These are phyloP conservation scores for Lachancea dasiensis DNA, from an alignment of 805 yeast species.

Conservation along the genomic window DNA sequence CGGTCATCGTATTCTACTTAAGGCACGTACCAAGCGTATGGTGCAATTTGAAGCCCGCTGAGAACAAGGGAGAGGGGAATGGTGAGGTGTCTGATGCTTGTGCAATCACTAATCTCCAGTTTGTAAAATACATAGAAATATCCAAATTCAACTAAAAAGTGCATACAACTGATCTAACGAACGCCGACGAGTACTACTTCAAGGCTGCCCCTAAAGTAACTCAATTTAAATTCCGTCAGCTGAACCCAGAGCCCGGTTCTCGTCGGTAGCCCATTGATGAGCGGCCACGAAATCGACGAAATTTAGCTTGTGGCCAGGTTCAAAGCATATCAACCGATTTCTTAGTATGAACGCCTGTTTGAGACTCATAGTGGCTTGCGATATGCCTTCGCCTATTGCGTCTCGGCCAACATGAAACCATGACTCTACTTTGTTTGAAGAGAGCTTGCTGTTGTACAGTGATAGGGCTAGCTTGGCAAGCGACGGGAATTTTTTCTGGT, in stretches of 20 bases:
- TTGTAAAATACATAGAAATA: slow-evolving; percentile 3
- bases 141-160: neutral
- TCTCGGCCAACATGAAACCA: slow-evolving; percentile 12
- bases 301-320: slow-evolving; percentile 9
- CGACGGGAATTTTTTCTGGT: slow-evolving; percentile 12
- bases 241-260: slow-evolving; percentile 2
- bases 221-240: neutral
- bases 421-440: slow-evolving; percentile 11
- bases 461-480: slow-evolving; percentile 12
- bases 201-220: no score
- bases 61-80: slow-evolving; percentile 8
- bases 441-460: slow-evolving; percentile 11
- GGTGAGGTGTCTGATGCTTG: no score
- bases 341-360: slow-evolving; percentile 13
- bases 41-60: slow-evolving; percentile 80
- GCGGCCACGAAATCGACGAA: slow-evolving; percentile 10
- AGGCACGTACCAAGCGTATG: slow-evolving; percentile 97
- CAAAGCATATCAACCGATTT: slow-evolving; percentile 14
- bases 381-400: slow-evolving; percentile 9
- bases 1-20: slow-evolving; percentile 95
- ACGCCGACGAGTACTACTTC: no score
- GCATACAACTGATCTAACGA: neutral
- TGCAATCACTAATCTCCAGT: no score
- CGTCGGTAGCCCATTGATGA: slow-evolving; percentile 14
- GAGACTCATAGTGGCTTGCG: slow-evolving; percentile 11